phyloP scores from a whole-genome alignment of 2,329 filamentous ascomycete genomes.

The Trichoderma simmonsii region DNA sequence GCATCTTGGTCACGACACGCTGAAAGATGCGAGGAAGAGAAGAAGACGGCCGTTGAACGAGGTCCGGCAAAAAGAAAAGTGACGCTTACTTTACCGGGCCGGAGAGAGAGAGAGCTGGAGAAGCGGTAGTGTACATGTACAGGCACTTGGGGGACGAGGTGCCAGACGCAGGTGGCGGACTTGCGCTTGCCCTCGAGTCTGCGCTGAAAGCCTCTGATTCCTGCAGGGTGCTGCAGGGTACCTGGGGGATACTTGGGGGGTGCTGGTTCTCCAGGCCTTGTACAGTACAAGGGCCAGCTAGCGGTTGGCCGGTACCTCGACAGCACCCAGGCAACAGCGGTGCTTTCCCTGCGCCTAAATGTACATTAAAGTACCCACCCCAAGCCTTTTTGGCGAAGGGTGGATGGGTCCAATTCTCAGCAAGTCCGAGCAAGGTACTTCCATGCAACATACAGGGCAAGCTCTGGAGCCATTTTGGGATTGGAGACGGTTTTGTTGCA shows the following conservation, averaged over 20 bases:
- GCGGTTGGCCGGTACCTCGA: not conserved
- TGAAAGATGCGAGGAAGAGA: not conserved
- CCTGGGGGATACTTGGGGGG: not conserved
- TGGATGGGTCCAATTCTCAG: not conserved
- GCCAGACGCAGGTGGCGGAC: slow-evolving; percentile 12
- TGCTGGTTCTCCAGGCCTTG: not conserved
- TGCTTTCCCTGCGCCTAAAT: not conserved
- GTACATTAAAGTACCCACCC: not conserved
- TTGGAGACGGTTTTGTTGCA: not conserved
- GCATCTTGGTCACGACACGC: not conserved
- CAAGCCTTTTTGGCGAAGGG: slow-evolving; percentile 6
- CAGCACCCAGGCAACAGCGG: not conserved
- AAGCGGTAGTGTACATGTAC: not conserved
- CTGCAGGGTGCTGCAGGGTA: not conserved
- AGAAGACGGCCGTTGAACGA: not conserved
- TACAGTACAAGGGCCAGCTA: slow-evolving; percentile 11
- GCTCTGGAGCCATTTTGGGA: not conserved
- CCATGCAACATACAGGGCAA: not conserved
- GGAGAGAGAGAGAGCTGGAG: not conserved
- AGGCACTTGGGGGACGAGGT: not conserved
- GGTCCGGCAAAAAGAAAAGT: not conserved
- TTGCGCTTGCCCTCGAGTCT: slow-evolving; percentile 8
- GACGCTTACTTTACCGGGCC: not conserved
- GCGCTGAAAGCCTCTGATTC: not conserved
- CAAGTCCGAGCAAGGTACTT: not conserved